These are phyloP conservation scores for Macrotyloma uniflorum DNA, from an alignment of 306 rosid genomes.

Conservation along the genomic window DNA sequence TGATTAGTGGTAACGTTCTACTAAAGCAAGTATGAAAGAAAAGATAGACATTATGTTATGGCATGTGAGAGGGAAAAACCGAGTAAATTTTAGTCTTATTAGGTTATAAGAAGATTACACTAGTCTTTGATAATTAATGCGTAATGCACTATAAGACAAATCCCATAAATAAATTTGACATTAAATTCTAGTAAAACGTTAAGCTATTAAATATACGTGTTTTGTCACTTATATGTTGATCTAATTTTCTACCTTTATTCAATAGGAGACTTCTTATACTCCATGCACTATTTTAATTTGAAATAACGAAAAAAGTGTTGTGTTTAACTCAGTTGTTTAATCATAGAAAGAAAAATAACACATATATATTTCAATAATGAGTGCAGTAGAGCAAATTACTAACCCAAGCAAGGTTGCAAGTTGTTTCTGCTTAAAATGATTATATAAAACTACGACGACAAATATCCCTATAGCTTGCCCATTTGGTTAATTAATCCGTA, in stretches of 20 bases:
- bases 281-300: neutral
- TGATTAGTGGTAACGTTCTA: neutral
- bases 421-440: neutral
- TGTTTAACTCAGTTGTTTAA: no score
- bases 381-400: neutral
- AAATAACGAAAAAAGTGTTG: neutral
- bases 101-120: neutral
- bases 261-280: no score
- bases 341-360: no score
- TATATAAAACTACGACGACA: neutral
- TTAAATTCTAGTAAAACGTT: no score
- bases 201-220: no score
- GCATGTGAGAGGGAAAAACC: neutral
- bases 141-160: no score
- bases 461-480: conserved; percentile 5
- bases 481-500: neutral
- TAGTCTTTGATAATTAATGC: no score
- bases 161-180: no score
- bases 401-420: neutral
- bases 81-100: neutral
- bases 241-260: no score
- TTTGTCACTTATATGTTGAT: no score
- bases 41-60: neutral
- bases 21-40: neutral
- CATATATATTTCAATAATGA: neutral